Conservation (phyloP, 352 stramenopile species). For the Phytopythium litorale region DNA sequence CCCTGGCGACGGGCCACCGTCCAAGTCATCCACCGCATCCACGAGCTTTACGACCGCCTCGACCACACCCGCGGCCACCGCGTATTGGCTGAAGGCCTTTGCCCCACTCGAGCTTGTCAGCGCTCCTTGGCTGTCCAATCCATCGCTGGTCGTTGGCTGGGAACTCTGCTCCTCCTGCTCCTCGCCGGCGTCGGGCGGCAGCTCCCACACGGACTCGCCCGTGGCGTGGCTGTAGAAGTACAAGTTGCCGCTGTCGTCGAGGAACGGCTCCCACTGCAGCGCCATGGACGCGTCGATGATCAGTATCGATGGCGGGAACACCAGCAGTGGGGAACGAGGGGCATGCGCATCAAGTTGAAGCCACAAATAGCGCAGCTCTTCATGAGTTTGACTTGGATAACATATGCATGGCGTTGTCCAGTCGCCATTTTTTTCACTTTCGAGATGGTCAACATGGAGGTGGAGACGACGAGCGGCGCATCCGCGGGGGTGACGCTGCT, state of each 20-base stretch:
- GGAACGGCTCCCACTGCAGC: constrained; percentile 54
- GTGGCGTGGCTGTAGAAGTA: constrained; percentile 76
- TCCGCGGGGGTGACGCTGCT: constrained; percentile 37
- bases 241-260: constrained; percentile 60
- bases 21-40: constrained; percentile 20
- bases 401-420: not conserved
- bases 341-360: not conserved
- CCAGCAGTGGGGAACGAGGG: not conserved
- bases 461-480: constrained; percentile 6
- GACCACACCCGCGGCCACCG: constrained; percentile 44
- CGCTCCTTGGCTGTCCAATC: constrained; percentile 1
- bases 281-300: not conserved
- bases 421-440: constrained; percentile 1
- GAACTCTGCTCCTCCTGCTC: constrained; percentile 7
- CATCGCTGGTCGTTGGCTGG: not conserved
- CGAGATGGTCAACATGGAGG: not conserved
- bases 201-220: constrained; percentile 66
- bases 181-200: constrained; percentile 35
- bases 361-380: constrained; percentile 1
- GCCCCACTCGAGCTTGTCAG: not conserved
- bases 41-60: constrained; percentile 39
- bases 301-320: no score
- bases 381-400: not conserved
- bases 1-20: not conserved
- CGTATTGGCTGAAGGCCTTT: constrained; percentile 24